Evolutionary conservation across 768 basidiomycete species (phyloP).

Genomic region (Termitomyces bulborhizus): DNA sequence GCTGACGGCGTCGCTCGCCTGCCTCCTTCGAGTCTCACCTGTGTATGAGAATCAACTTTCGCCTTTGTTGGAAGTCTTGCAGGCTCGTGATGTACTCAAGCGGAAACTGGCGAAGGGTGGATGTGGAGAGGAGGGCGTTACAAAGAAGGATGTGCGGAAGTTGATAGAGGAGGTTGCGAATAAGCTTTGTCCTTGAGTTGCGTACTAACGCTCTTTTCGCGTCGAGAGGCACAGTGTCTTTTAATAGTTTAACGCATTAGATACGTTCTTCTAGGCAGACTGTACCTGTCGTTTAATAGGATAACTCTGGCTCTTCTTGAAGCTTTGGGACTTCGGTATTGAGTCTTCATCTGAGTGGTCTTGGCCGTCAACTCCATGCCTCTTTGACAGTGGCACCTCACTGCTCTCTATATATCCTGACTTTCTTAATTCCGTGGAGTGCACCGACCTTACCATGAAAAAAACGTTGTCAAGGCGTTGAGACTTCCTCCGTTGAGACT

Average conservation of each 20-base stretch:
- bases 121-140: conserved; percentile 42
- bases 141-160: conserved; percentile 61
- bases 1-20: conserved; percentile 69
- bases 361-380: neutral
- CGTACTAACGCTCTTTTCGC: neutral
- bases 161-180: conserved; percentile 59
- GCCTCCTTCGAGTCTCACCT: conserved; percentile 73
- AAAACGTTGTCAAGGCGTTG: no score
- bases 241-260: no score
- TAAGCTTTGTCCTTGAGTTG: conserved; percentile 31
- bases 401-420: no score
- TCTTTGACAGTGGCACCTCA: no score
- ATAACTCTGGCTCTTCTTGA: no score
- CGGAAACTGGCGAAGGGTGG: conserved; percentile 52
- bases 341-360: neutral
- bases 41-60: conserved; percentile 46
- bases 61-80: conserved; percentile 66
- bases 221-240: neutral
- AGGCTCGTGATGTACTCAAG: conserved; percentile 47
- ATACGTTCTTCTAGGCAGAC: neutral
- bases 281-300: neutral
- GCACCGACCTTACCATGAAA: no score
- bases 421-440: no score
- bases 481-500: no score
- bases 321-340: no score